These are phyloP conservation scores for Carpinus fangiana DNA, from an alignment of 306 rosid genomes.

Conservation along the genomic window DNA sequence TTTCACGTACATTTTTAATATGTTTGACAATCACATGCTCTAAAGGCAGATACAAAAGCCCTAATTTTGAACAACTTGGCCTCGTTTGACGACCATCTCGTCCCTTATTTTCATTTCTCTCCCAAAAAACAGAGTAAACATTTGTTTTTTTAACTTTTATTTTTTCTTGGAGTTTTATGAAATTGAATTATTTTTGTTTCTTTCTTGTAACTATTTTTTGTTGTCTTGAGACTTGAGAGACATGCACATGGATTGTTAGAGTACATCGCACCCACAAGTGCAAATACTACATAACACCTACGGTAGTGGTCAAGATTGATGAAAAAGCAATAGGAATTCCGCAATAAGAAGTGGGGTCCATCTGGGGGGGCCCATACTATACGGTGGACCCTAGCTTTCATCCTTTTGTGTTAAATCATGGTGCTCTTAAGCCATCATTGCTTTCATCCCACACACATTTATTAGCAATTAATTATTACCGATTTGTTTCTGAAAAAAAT, in stretches of 20 bases:
- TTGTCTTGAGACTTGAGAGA: not conserved
- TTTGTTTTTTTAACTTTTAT: too few relatives aligned
- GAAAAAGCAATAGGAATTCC: not conserved
- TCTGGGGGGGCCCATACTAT: too few relatives aligned
- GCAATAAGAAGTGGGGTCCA: not conserved
- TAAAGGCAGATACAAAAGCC: too few relatives aligned
- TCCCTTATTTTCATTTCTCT: too few relatives aligned
- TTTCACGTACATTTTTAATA: too few relatives aligned
- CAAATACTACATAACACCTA: conserved; percentile 10
- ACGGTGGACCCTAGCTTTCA: not conserved
- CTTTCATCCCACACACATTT: not conserved
- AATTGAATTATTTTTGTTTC: too few relatives aligned
- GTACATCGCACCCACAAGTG: not conserved
- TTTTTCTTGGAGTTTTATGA: not conserved
- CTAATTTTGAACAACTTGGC: too few relatives aligned
- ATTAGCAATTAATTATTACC: not conserved
- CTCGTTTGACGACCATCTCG: too few relatives aligned
- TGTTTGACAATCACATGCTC: too few relatives aligned
- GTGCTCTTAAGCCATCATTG: not conserved
- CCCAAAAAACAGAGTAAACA: too few relatives aligned
- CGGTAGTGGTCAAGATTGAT: conserved; percentile 6
- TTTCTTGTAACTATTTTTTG: not conserved
- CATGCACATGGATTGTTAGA: not conserved
- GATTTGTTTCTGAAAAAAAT: not conserved
- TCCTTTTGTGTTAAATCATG: not conserved